Base-by-base conservation (phyloP, 306 rosid species). In the Sindora glabra region DNA sequence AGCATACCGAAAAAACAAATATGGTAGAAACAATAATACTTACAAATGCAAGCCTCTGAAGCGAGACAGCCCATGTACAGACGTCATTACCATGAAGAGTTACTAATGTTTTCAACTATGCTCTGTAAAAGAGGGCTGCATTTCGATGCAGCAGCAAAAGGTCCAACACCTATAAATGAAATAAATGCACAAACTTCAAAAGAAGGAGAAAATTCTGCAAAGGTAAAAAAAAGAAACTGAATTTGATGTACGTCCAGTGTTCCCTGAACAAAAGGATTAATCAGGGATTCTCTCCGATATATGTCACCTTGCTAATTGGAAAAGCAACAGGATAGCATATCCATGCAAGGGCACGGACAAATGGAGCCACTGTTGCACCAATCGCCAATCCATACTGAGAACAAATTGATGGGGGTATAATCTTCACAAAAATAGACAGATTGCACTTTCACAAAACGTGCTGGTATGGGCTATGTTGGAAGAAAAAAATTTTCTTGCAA, bases 41-140 rank as follows among this genome's bases (percentile, higher is more conserved):
- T 2, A 13, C 11, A 55, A 27, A 30, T 9, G 51, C 59, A 40
- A 23, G 29, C 32, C 13, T 21, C 33, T 36, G 24, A 29, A 26
- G 19, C 32, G 32, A 30, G 23, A 26, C 33, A 53, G 59, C 34
- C 36, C 47, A 25, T 34, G 51, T 18, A 80, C 77, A 21, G 11
- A 92, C 99, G 96, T 92, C 94, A 51, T 92, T 92, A 23, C 99
- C 97, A 65, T 92, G 99, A 58, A 92, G 30, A 67, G 78, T 18
- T n/a, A 92, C 95, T 0, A 92, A 97, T n/a, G 96, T 86, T 86
- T 92, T 92, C 72, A 92, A 63, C 82, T 92, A 96, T 53, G 96
- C 99, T 80, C 99, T 77, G 32, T 96, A 95, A 62, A 92, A 92
- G 56, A 89, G 78, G 40, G 99, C 94, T 52, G 59, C 79, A 56